Evolutionary conservation across 495 filamentous ascomycete species (phyloP).

Genomic region (Chaetomium tenue): DNA sequence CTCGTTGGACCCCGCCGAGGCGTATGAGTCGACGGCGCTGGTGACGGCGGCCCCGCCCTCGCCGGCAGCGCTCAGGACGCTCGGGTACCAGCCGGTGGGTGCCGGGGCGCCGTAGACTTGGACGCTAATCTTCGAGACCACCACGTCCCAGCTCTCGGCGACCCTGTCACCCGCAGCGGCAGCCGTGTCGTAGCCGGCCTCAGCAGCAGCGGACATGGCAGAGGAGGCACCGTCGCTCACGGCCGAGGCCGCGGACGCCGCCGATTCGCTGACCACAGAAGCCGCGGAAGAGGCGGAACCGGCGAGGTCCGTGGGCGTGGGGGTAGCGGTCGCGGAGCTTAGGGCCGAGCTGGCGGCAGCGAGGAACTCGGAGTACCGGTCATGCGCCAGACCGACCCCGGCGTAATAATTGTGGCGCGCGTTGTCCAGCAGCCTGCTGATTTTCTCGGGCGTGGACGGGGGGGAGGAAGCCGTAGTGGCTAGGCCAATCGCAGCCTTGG

Average conservation of each 20-base stretch:
- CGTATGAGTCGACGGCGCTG: conserved; percentile 55
- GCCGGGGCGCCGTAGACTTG: conserved; percentile 72
- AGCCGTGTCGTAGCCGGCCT: conserved; percentile 36
- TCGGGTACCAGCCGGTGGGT: conserved; percentile 57
- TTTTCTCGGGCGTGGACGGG: conserved; percentile 45
- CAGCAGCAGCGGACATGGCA: conserved; percentile 32
- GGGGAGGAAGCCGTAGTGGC: conserved; percentile 54
- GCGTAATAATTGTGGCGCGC: conserved; percentile 74
- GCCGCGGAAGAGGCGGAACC: conserved; percentile 38
- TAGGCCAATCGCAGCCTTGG: conserved; percentile 56
- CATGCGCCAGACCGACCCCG: conserved; percentile 72
- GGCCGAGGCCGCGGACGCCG: conserved; percentile 31
- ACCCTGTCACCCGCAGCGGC: conserved; percentile 42
- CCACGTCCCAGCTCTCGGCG: conserved; percentile 60
- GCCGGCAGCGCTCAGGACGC: conserved; percentile 37
- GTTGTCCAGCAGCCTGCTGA: conserved; percentile 56
- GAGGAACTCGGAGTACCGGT: conserved; percentile 70
- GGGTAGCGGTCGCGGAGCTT: conserved; percentile 50
- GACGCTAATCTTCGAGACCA: conserved; percentile 64
- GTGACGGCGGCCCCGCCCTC: conserved; percentile 43
- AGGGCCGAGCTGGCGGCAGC: conserved; percentile 63
- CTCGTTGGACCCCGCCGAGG: conserved; percentile 52
- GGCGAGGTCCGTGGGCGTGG: conserved; percentile 47
- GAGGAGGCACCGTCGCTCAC: conserved; percentile 32
- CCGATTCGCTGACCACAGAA: conserved; percentile 26